Base-by-base conservation (phyloP, 2,329 filamentous ascomycete species). In the Chaetothyriales sp. region DNA sequence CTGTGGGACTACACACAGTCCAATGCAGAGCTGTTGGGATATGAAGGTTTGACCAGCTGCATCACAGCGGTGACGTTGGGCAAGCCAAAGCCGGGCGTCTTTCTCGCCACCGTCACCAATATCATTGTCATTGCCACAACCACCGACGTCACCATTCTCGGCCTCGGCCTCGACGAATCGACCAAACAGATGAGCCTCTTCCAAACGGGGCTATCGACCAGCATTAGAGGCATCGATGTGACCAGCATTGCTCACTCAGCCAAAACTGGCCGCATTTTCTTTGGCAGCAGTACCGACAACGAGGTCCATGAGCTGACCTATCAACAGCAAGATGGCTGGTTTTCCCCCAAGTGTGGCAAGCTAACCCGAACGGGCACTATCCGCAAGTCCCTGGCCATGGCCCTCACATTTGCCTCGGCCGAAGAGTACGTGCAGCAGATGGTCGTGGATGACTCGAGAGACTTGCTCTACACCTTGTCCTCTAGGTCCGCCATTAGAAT, bases 271-370 rank as follows among this genome's bases (percentile, higher is more conserved):
- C 85, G 92, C 55, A 92, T 98, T 58, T 98, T 98, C 73, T 95
- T 95, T 63, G 83, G 85, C 44, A 87, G 89, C 40, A 78, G 77
- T 48, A 77, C 75, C 48, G 86, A 90, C 58, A 88, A 88, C 57
- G 89, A 97, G 61, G 81, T 98, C 47, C 87, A 92, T 66, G 92
- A 98, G 69, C 78, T 98, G 50, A 89, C 85, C 60, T 98, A 98
- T 66, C 90, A 97, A 68, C 89, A 95, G 63, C 89, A 97, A 67
- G 92, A 98, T 69, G 85, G 86, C 61, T 98, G 92, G 92, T 98
- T 98, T 65, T 84, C 86, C 50, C 89, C 82, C 67, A 80, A 85
- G 58, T 94, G 87, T 65, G 82, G 84, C 54, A 95, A 89, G 69
- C 82, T 90, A 57, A 94, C 94, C 65, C 92, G 95, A 66, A 90